phyloP scores from a whole-genome alignment of 805 yeast species.

The Metschnikowia amazonensis region DNA sequence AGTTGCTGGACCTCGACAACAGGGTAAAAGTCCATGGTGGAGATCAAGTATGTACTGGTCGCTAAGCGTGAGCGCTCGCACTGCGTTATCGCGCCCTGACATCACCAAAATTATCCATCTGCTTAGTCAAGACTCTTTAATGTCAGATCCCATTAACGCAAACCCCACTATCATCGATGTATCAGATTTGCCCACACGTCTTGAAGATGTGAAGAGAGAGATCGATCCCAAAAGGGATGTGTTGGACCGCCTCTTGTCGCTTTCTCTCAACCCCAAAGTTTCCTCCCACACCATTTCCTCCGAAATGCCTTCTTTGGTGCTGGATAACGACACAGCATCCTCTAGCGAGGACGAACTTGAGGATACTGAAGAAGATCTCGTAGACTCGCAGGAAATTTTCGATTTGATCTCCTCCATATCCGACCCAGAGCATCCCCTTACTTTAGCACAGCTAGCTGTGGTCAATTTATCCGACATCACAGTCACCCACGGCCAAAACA shows the following conservation, averaged over 20 bases:
- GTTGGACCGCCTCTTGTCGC: conserved; percentile 29
- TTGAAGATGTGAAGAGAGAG: conserved; percentile 14
- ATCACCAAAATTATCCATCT: not conserved
- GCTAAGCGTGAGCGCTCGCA: not conserved
- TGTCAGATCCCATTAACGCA: conserved; percentile 86
- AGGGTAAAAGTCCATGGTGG: conserved; percentile 34
- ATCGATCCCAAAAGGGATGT: conserved; percentile 18
- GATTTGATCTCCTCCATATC: conserved; percentile 20
- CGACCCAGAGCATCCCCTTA: conserved; percentile 97
- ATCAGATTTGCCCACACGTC: conserved; percentile 71
- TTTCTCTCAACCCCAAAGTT: conserved; percentile 21
- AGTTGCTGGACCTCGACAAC: conserved; percentile 26
- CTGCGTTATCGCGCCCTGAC: conserved; percentile 5
- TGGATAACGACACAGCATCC: conserved; percentile 21
- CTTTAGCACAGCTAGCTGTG: conserved; percentile 91
- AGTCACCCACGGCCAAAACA: conserved; percentile 53
- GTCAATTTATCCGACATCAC: conserved; percentile 79
- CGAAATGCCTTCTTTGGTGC: conserved; percentile 25
- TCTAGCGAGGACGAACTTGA: conserved; percentile 16
- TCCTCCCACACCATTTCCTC: conserved; percentile 4
- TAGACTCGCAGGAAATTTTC: conserved; percentile 81
- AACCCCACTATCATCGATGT: conserved; percentile 83
- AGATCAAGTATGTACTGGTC: not conserved
- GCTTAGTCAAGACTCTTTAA: conserved; percentile 20
- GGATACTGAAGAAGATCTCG: conserved; percentile 46